Conservation (phyloP, 805 yeast genomes). For the Gaillardinia entomophila region DNA sequence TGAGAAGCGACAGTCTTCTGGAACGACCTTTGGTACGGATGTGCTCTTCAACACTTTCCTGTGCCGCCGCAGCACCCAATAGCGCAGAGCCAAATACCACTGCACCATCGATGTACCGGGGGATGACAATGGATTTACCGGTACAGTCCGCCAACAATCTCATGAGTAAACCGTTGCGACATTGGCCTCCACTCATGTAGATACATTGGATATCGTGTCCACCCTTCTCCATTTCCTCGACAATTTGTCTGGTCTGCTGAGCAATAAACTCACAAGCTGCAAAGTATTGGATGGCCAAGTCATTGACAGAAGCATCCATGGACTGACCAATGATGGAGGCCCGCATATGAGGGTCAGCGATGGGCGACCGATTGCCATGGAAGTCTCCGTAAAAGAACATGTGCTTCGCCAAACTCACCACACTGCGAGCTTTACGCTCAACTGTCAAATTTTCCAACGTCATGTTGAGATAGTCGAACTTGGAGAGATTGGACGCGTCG, state of each 20-base stretch:
- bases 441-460: conserved; percentile 61
- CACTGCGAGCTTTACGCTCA: conserved; percentile 57
- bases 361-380: conserved; percentile 96
- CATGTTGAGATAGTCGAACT: conserved; percentile 78
- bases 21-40: conserved; percentile 25
- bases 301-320: conserved; percentile 83
- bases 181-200: conserved; percentile 95
- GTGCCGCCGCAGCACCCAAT: conserved; percentile 91
- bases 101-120: conserved; percentile 93
- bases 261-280: conserved; percentile 98
- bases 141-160: conserved; percentile 89
- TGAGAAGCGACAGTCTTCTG: conserved; percentile 28
- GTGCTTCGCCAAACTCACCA: conserved; percentile 76
- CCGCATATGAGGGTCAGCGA: conserved; percentile 90
- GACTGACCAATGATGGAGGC: conserved; percentile 90
- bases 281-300: conserved; percentile 77
- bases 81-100: conserved; percentile 95
- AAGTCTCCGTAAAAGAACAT: conserved; percentile 92
- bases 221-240: conserved; percentile 71
- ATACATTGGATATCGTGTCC: conserved; percentile 77
- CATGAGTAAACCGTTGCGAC: conserved; percentile 86
- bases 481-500: conserved; percentile 61
- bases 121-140: conserved; percentile 85
- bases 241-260: conserved; percentile 93
- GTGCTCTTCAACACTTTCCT: conserved; percentile 45